A percentile compares a stretch with the other conserved stretches of the same genome.
phyloP scores from a whole-genome alignment of 2,329 filamentous ascomycete genomes.

The Fusarium tricinctum region DNA sequence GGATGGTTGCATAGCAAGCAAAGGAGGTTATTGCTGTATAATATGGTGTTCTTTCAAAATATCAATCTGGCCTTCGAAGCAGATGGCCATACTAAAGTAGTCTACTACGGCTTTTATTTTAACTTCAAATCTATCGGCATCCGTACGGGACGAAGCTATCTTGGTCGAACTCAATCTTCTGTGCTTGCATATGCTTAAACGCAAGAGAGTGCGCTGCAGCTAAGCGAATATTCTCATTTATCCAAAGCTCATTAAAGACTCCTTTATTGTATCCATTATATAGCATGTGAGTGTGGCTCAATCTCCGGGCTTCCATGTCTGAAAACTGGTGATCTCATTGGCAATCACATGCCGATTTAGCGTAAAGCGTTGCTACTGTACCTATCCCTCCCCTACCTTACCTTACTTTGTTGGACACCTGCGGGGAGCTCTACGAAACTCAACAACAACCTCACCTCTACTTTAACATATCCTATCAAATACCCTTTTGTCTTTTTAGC shows the following conservation, averaged over 20 bases:
- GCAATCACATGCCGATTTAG: constrained; percentile 52
- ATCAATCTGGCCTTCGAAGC: constrained; percentile 5
- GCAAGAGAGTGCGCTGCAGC: neutral
- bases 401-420: constrained; percentile 42
- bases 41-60: constrained; percentile 25
- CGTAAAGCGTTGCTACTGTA: constrained; percentile 20
- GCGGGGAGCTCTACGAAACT: constrained; percentile 44
- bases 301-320: constrained; percentile 31
- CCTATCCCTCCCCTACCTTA: neutral
- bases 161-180: neutral
- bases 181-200: neutral
- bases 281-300: constrained; percentile 29
- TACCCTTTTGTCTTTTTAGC: constrained; percentile 1
- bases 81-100: constrained; percentile 1
- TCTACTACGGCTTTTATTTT: constrained; percentile 3
- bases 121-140: constrained; percentile 15
- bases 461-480: constrained; percentile 35
- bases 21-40: constrained; percentile 33
- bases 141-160: constrained; percentile 4
- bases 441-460: constrained; percentile 41
- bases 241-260: constrained; percentile 1
- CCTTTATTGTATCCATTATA: neutral
- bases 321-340: constrained; percentile 46
- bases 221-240: neutral
- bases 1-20: constrained; percentile 11